Evolutionary conservation across 2,329 filamentous ascomycete genomes (phyloP).

Genomic region (Pezicula neosporulosa): DNA sequence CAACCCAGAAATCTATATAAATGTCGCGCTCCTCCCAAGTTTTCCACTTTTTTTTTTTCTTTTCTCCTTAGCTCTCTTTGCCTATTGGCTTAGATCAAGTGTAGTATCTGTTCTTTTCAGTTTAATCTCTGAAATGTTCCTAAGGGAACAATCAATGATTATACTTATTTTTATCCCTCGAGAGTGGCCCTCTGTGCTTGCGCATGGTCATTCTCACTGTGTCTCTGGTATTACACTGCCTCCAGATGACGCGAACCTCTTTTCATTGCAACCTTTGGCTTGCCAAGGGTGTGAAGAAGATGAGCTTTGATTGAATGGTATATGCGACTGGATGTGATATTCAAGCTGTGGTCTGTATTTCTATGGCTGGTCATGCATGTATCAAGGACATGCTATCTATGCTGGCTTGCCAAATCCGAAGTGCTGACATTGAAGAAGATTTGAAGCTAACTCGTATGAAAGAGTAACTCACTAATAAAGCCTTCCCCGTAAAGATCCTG

Average conservation of each 20-base stretch:
- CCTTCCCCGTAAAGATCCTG: too few species aligned
- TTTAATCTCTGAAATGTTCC: conserved; percentile 87
- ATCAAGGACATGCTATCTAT: too few species aligned
- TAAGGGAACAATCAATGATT: conserved; percentile 72
- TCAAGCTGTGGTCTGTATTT: too few species aligned
- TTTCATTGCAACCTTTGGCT: conserved; percentile 54
- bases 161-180: conserved; percentile 69
- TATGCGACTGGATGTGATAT: too few species aligned
- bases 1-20: background rate
- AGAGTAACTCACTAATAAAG: too few species aligned
- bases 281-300: conserved; percentile 53
- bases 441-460: too few species aligned
- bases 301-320: background rate
- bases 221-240: conserved; percentile 72
- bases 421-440: too few species aligned
- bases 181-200: conserved; percentile 64
- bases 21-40: background rate
- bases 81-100: conserved; percentile 79
- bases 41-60: conserved; percentile 37
- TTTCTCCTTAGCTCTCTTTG: conserved; percentile 52
- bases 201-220: conserved; percentile 60
- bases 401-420: too few species aligned
- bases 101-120: conserved; percentile 95
- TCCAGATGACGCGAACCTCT: conserved; percentile 61
- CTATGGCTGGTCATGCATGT: too few species aligned